Base-by-base conservation (phyloP, 768 basidiomycete species). In the Boletus vermiculosoides region DNA sequence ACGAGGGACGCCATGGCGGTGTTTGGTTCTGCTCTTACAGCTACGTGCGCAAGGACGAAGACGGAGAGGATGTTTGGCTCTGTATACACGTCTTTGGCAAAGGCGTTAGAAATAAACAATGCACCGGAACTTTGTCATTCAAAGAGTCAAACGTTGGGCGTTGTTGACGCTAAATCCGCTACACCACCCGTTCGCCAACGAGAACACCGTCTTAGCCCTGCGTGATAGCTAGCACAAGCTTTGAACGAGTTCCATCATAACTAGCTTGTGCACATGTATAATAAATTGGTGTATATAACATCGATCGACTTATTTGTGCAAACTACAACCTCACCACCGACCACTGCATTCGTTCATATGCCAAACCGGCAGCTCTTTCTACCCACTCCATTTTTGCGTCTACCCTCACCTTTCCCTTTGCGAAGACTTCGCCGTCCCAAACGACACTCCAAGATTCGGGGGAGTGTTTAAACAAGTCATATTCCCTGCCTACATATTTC, bases 361-460 rank as follows among this genome's bases (percentile, higher is more conserved):
- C 15, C 2, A 33, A 25, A 2, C 13, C 44, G 11, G 2, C 7
- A 9, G 25, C 44, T 28, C 4, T 22, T 10, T 44, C 56, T 7
- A 40, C 18, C 34, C 7, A 2, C 2, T 56, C 50, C 1, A 65
- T 6, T 20, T 31, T 52, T 16, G 18, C 39, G 0, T 55, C 50
- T 10, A 46, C 60, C 28, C 3, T 55, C 10, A 66, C 60, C 0
- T 41, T 15, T 62, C 64, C 39, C 39, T 39, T 39, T 10, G 16
- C 39, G 3, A 39, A 39, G 39, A 39, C n/a, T 39, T 39, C 16
- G 2, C 71, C 73, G 4, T 78, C 66, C 77, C 77, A 78, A 42
- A 77, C 28, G 22, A 59, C 68, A 28, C 20, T 57, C 76, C 76
- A 78, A 53, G 66, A 71, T 45, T 72, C 67, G 5, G 73, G 67